Percentiles rank a stretch among this genome's conserved stretches.
phyloP scores from a whole-genome alignment of 2,329 filamentous ascomycete genomes.

The Kalaharituber pfeilii region DNA sequence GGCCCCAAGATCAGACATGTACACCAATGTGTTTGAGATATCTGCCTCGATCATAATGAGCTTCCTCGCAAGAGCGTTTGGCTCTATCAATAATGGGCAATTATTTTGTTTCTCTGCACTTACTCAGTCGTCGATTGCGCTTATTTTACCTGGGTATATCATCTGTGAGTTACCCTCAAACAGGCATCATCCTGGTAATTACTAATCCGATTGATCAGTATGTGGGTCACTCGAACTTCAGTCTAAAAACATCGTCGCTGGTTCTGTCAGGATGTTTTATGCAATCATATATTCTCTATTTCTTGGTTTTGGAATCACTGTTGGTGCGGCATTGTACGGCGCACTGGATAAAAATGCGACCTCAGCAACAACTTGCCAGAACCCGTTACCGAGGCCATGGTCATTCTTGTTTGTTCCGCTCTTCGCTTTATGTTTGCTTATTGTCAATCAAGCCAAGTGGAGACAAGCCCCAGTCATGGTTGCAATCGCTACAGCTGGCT shows the following conservation, averaged over 20 bases:
- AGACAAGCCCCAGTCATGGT: conserved; percentile 62
- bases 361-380: conserved; percentile 31
- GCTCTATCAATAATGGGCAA: conserved; percentile 41
- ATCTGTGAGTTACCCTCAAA: conserved; percentile 28
- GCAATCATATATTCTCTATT: conserved; percentile 58
- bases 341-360: conserved; percentile 40
- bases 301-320: conserved; percentile 54
- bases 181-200: background rate
- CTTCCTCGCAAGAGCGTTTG: conserved; percentile 51
- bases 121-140: conserved; percentile 53
- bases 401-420: conserved; percentile 56
- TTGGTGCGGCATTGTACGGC: conserved; percentile 47
- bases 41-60: conserved; percentile 47
- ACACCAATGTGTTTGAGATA: conserved; percentile 49
- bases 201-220: conserved; percentile 20
- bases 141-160: conserved; percentile 55
- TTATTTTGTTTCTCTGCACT: conserved; percentile 56
- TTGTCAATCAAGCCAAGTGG: conserved; percentile 70
- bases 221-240: conserved; percentile 48
- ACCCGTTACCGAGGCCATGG: conserved; percentile 35
- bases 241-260: conserved; percentile 49
- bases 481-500: conserved; percentile 54
- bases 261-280: conserved; percentile 57
- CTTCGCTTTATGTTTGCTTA: conserved; percentile 52
- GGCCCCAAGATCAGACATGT: conserved; percentile 55